Evolutionary conservation across 1,284 basidiomycete species (phyloP).

Genomic region (Apiotrichum akiyoshidainum): DNA sequence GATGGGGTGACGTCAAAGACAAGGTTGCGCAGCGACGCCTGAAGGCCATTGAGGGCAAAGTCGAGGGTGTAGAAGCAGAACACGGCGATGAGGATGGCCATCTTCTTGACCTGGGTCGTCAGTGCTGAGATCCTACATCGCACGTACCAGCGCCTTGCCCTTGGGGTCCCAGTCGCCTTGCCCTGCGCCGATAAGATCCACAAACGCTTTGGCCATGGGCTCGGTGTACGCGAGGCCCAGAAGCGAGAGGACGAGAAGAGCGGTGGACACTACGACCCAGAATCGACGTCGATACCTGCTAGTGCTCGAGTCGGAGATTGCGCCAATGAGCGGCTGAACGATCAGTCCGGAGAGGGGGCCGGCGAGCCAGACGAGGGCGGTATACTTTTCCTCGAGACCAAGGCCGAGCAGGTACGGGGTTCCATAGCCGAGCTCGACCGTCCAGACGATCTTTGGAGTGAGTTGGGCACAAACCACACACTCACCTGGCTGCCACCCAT

Average conservation of each 20-base stretch:
- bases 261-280: slow-evolving; percentile 81
- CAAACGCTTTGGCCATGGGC: slow-evolving; percentile 67
- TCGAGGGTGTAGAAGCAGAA: slow-evolving; percentile 88
- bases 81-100: slow-evolving; percentile 81
- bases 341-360: slow-evolving; percentile 81
- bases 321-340: slow-evolving; percentile 92
- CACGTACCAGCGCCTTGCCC: slow-evolving; percentile 60
- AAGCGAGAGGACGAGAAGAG: slow-evolving; percentile 58
- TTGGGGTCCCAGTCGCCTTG: slow-evolving; percentile 87
- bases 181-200: slow-evolving; percentile 72
- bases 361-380: slow-evolving; percentile 93
- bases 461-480: neutral
- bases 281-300: slow-evolving; percentile 83
- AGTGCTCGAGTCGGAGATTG: slow-evolving; percentile 85
- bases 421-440: slow-evolving; percentile 66
- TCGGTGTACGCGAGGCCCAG: slow-evolving; percentile 76
- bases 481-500: slow-evolving; percentile 71
- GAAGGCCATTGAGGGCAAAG: slow-evolving; percentile 85
- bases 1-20: slow-evolving; percentile 83
- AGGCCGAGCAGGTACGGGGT: slow-evolving; percentile 88
- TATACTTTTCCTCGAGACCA: slow-evolving; percentile 84
- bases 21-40: slow-evolving; percentile 87
- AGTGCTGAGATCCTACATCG: neutral
- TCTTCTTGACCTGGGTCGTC: slow-evolving; percentile 59
- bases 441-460: slow-evolving; percentile 44